A percentile compares a stretch with the other conserved stretches of the same genome.
Conservation (phyloP, 1,284 basidiomycete species). For the Ganoderma multipileum region DNA sequence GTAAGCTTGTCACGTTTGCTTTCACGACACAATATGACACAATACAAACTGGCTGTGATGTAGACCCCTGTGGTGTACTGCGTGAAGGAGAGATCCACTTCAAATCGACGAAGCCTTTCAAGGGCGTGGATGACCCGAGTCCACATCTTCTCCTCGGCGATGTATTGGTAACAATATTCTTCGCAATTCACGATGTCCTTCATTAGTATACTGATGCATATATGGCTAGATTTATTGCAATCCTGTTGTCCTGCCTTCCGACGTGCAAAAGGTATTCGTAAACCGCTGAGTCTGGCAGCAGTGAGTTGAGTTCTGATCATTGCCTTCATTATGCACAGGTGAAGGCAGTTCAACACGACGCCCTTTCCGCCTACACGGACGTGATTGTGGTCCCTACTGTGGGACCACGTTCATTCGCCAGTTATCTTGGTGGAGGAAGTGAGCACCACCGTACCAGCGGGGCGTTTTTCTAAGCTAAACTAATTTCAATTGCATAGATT, state of each 20-base stretch:
- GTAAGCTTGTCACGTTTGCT: slow-evolving; percentile 43
- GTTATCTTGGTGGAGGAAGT: slow-evolving; percentile 42
- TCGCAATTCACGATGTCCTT: background rate
- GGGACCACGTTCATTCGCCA: slow-evolving; percentile 37
- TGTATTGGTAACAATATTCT: slow-evolving; percentile 34
- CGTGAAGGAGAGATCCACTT: slow-evolving; percentile 40
- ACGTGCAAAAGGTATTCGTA: slow-evolving; percentile 37
- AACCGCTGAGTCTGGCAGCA: background rate
- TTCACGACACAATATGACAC: background rate
- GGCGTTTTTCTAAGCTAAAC: background rate
- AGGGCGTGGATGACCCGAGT: slow-evolving; percentile 24
- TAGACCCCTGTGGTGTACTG: slow-evolving; percentile 39
- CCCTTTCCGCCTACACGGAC: slow-evolving; percentile 33
- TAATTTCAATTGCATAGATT: slow-evolving; percentile 50
- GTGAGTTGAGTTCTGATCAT: background rate
- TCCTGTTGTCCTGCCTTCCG: slow-evolving; percentile 37
- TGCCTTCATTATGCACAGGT: slow-evolving; percentile 26
- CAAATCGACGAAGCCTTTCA: slow-evolving; percentile 32
- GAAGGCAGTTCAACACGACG: slow-evolving; percentile 32
- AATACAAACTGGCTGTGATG: background rate
- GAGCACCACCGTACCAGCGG: slow-evolving; percentile 16
- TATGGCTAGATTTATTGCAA: slow-evolving; percentile 39
- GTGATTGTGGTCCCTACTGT: slow-evolving; percentile 39
- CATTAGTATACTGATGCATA: background rate
- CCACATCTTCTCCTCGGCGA: slow-evolving; percentile 34